Evolutionary conservation across 1,284 basidiomycete genomes (phyloP).

Genomic region (Meira miltonrushii): DNA sequence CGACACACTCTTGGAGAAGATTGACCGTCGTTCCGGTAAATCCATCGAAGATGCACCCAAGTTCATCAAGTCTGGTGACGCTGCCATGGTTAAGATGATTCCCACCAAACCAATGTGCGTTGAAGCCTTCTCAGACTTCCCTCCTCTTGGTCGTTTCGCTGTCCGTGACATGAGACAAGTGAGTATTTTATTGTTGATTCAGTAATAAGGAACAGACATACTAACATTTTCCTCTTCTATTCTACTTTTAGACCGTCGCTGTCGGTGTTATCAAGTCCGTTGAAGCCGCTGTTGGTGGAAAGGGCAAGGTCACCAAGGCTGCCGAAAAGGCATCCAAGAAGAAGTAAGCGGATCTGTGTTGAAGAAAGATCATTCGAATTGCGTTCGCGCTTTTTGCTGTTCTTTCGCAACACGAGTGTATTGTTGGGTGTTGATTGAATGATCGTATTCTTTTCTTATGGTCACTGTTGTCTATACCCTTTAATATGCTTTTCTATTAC

Average conservation of each 20-base stretch:
- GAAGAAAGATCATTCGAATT: no score
- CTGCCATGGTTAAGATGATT: constrained; percentile 93
- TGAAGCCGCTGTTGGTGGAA: constrained; percentile 27
- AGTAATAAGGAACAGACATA: no score
- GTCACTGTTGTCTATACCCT: neutral
- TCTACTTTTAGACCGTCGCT: constrained; percentile 55
- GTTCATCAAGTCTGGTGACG: constrained; percentile 66
- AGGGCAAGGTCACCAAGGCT: constrained; percentile 75
- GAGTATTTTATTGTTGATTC: no score
- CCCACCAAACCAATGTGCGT: constrained; percentile 98
- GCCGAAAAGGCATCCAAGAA: constrained; percentile 55
- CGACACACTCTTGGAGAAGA: constrained; percentile 95
- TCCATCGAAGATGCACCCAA: constrained; percentile 81
- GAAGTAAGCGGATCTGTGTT: constrained; percentile 33
- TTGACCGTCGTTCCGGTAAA: constrained; percentile 91
- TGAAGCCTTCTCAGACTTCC: constrained; percentile 95
- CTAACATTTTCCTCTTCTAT: no score
- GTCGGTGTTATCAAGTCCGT: constrained; percentile 85
- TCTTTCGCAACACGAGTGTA: no score
- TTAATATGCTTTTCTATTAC: neutral
- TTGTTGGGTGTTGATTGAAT: no score
- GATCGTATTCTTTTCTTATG: no score
- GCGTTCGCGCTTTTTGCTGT: no score
- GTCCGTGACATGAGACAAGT: constrained; percentile 57
- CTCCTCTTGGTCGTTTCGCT: constrained; percentile 94